Evolutionary conservation across 495 filamentous ascomycete species (phyloP).

Genomic region (Aspergillus steynii): DNA sequence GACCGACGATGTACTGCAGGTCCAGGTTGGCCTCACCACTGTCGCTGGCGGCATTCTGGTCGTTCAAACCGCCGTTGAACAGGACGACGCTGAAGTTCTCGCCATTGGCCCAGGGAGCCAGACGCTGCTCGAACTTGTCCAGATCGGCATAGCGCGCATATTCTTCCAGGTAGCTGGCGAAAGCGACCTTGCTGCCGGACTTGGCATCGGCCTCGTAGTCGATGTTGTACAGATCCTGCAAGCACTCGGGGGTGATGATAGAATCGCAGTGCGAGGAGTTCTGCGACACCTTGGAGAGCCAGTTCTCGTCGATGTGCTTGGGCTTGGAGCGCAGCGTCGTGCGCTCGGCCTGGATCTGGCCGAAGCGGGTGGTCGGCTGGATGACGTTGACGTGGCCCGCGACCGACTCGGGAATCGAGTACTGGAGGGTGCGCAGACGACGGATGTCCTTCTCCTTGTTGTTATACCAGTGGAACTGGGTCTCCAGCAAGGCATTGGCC

Average conservation of each 20-base stretch:
- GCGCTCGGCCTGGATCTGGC: slow-evolving; percentile 42
- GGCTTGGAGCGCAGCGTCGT: slow-evolving; percentile 34
- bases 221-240: slow-evolving; percentile 61
- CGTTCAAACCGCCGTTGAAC: slow-evolving; percentile 57
- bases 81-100: slow-evolving; percentile 65
- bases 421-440: slow-evolving; percentile 58
- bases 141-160: slow-evolving; percentile 63
- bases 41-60: slow-evolving; percentile 47
- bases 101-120: slow-evolving; percentile 51
- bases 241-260: slow-evolving; percentile 59
- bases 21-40: slow-evolving; percentile 76
- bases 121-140: slow-evolving; percentile 51
- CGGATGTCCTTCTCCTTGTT: slow-evolving; percentile 37
- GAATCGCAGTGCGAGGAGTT: slow-evolving; percentile 36
- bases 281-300: slow-evolving; percentile 19
- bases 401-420: slow-evolving; percentile 58
- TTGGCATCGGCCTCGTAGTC: slow-evolving; percentile 44
- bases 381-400: slow-evolving; percentile 50
- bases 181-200: slow-evolving; percentile 54
- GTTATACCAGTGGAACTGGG: slow-evolving; percentile 58
- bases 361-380: slow-evolving; percentile 59
- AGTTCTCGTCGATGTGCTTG: slow-evolving; percentile 18
- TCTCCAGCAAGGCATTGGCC: slow-evolving; percentile 55
- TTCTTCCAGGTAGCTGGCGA: slow-evolving; percentile 70
- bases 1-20: slow-evolving; percentile 64